Percentiles rank a stretch among this genome's conserved stretches.
phyloP scores from a whole-genome alignment of 208 protist genomes.

The Plasmodiophora brassicae region DNA sequence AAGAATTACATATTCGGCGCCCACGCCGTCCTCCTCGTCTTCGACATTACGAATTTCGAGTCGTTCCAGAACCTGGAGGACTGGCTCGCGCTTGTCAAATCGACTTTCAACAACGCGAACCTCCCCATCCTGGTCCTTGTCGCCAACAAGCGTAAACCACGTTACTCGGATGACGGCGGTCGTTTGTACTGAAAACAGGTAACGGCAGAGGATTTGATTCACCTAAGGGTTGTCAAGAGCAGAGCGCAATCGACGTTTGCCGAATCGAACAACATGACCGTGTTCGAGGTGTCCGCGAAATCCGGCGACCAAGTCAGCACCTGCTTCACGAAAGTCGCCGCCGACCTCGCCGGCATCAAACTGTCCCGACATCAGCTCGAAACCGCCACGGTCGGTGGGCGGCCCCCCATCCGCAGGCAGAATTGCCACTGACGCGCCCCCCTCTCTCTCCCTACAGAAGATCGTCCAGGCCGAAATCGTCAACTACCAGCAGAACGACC shows the following conservation, averaged over 20 bases:
- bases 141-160: background rate
- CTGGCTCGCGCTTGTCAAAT: slow-evolving; percentile 63
- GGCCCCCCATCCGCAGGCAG: slow-evolving; percentile 25
- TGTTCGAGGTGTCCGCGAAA: slow-evolving; percentile 75
- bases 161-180: slow-evolving; percentile 45
- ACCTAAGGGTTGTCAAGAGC: slow-evolving; percentile 68
- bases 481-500: slow-evolving; percentile 49
- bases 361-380: slow-evolving; percentile 72
- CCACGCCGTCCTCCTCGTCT: slow-evolving; percentile 79
- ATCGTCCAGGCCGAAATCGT: slow-evolving; percentile 54
- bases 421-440: too few species aligned
- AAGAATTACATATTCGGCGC: slow-evolving; percentile 81
- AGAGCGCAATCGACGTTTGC: slow-evolving; percentile 69
- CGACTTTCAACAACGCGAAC: background rate
- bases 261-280: slow-evolving; percentile 58
- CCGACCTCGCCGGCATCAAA: slow-evolving; percentile 69
- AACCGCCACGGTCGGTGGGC: background rate
- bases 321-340: slow-evolving; percentile 73
- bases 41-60: slow-evolving; percentile 80
- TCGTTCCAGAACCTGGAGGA: slow-evolving; percentile 83
- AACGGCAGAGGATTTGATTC: slow-evolving; percentile 66
- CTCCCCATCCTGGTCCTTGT: background rate
- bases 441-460: slow-evolving; percentile 51
- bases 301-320: slow-evolving; percentile 77
- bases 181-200: background rate